phyloP scores from a whole-genome alignment of 1,139 yeast genomes.

The Wickerhamiella pararugosa region DNA sequence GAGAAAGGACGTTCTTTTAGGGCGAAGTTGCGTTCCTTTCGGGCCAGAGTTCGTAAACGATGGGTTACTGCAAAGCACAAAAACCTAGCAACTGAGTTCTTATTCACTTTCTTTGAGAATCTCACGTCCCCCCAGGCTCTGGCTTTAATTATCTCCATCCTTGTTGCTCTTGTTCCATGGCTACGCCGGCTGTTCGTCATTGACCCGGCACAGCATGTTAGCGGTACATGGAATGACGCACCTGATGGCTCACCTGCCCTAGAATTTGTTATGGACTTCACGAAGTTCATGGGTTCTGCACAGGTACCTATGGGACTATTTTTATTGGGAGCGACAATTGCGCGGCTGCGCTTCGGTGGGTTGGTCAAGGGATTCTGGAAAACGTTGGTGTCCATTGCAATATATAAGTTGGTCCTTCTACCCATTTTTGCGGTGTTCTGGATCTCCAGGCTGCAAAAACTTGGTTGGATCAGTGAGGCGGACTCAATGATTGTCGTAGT shows the following conservation, averaged over 20 bases:
- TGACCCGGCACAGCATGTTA: slow-evolving; percentile 25
- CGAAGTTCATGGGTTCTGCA: slow-evolving; percentile 69
- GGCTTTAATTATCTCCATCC: slow-evolving; percentile 45
- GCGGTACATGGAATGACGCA: slow-evolving; percentile 38
- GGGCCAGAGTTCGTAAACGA: not conserved
- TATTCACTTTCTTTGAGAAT: slow-evolving; percentile 33
- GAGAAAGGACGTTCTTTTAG: not conserved
- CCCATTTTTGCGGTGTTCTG: slow-evolving; percentile 52
- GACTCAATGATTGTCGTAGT: slow-evolving; percentile 54
- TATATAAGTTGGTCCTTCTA: slow-evolving; percentile 36
- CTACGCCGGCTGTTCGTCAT: slow-evolving; percentile 52
- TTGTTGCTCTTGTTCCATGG: slow-evolving; percentile 74
- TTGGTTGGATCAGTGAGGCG: slow-evolving; percentile 36
- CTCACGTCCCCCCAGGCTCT: slow-evolving; percentile 57
- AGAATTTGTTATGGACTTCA: slow-evolving; percentile 67
- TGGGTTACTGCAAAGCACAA: slow-evolving; percentile 12
- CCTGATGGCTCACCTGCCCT: slow-evolving; percentile 78
- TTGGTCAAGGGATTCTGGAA: slow-evolving; percentile 65
- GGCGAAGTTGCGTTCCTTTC: not conserved
- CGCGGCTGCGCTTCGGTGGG: slow-evolving; percentile 45
- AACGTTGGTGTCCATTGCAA: slow-evolving; percentile 32
- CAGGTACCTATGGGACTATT: slow-evolving; percentile 78
- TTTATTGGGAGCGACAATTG: slow-evolving; percentile 72
- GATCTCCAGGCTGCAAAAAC: slow-evolving; percentile 32
- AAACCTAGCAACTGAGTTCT: slow-evolving; percentile 9